Conservation (phyloP, 768 basidiomycete genomes). For the Fistulinella prunicolor region DNA sequence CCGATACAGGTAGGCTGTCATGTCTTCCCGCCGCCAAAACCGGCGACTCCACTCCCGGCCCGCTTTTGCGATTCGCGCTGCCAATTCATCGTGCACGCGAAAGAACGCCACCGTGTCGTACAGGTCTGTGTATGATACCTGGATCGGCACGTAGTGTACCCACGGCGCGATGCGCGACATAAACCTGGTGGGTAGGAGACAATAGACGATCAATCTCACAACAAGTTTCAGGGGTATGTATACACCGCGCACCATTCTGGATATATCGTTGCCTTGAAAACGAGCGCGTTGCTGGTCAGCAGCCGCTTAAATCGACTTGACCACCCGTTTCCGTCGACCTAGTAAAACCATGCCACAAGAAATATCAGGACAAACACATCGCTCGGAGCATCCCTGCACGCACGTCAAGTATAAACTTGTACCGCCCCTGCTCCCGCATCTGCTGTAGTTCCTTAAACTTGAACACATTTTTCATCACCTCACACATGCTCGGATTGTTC, state of each 20-base stretch:
- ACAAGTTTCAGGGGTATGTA: too few relatives aligned
- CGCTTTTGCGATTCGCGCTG: constrained; percentile 49
- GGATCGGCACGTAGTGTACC: constrained; percentile 73
- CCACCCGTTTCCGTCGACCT: constrained; percentile 69
- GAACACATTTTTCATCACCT: constrained; percentile 44
- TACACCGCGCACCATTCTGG: constrained; percentile 72
- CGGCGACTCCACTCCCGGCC: constrained; percentile 55
- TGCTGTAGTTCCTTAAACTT: constrained; percentile 47
- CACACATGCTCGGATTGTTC: constrained; percentile 37
- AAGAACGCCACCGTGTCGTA: constrained; percentile 75
- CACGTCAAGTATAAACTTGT: constrained; percentile 62
- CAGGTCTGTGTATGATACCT: constrained; percentile 62
- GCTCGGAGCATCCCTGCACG: not conserved
- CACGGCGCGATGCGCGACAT: constrained; percentile 58
- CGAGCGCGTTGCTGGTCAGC: constrained; percentile 56
- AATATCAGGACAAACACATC: too few relatives aligned
- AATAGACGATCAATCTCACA: too few relatives aligned
- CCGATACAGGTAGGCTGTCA: constrained; percentile 59
- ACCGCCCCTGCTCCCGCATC: constrained; percentile 49
- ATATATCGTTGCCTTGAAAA: constrained; percentile 71
- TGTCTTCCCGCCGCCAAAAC: constrained; percentile 61
- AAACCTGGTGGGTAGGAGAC: constrained; percentile 51
- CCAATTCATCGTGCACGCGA: constrained; percentile 62
- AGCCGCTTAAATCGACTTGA: constrained; percentile 67
- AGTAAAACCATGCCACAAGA: too few relatives aligned